These are phyloP conservation scores for Boletus reticuloceps DNA, from an alignment of 768 basidiomycete genomes.

Conservation along the genomic window DNA sequence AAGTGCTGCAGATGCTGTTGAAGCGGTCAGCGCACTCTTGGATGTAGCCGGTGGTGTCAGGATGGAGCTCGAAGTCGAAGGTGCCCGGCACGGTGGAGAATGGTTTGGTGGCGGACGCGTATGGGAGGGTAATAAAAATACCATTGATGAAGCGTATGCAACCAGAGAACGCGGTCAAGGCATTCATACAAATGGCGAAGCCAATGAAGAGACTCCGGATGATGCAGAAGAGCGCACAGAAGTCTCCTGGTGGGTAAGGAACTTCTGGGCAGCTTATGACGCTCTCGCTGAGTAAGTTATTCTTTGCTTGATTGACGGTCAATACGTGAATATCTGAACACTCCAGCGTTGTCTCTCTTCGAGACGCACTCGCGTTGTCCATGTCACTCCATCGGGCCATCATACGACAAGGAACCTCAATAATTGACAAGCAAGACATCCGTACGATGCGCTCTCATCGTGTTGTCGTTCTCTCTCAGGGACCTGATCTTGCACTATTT, in stretches of 20 bases:
- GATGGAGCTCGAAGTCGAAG: slow-evolving; percentile 88
- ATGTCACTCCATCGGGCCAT: slow-evolving; percentile 94
- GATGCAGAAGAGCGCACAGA: slow-evolving; percentile 43
- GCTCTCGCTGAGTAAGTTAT: slow-evolving; percentile 80
- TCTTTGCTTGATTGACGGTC: not conserved
- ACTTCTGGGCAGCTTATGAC: slow-evolving; percentile 96
- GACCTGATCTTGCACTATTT: slow-evolving; percentile 91
- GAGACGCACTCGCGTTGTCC: slow-evolving; percentile 74
- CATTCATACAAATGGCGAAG: slow-evolving; percentile 22
- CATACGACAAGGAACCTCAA: slow-evolving; percentile 91
- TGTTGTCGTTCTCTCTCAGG: slow-evolving; percentile 86
- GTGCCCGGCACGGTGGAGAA: slow-evolving; percentile 86
- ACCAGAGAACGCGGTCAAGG: slow-evolving; percentile 27
- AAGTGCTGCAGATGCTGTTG: slow-evolving; percentile 91
- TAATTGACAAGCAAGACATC: slow-evolving; percentile 95
- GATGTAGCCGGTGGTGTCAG: slow-evolving; percentile 90
- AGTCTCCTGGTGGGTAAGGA: slow-evolving; percentile 80
- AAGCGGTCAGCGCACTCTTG: slow-evolving; percentile 80
- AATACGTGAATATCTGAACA: not conserved
- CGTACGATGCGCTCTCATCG: slow-evolving; percentile 86
- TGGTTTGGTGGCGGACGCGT: slow-evolving; percentile 87
- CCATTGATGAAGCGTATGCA: slow-evolving; percentile 35
- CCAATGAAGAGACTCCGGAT: slow-evolving; percentile 25
- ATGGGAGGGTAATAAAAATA: slow-evolving; percentile 59
- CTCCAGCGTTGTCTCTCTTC: slow-evolving; percentile 65